Evolutionary conservation across 495 filamentous ascomycete genomes (phyloP).

Genomic region (Penicillium ucsense): DNA sequence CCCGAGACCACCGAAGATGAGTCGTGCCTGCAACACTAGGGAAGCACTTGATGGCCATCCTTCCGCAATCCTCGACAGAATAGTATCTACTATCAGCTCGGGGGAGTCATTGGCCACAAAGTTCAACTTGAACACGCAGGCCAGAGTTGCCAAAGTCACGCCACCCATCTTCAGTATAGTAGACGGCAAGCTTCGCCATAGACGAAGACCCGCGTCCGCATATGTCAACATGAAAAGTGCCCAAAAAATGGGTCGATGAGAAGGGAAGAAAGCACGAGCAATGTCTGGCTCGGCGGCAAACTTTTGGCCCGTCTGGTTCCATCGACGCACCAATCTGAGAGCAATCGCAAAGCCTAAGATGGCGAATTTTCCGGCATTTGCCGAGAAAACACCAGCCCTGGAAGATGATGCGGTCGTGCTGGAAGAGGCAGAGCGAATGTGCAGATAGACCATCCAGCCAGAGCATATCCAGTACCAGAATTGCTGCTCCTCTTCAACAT

Average conservation of each 20-base stretch:
- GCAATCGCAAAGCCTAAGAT: constrained; percentile 22
- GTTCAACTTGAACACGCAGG: constrained; percentile 72
- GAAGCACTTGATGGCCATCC: constrained; percentile 43
- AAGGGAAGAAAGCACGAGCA: constrained; percentile 53
- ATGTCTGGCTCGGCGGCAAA: constrained; percentile 83
- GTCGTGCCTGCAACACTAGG: constrained; percentile 30
- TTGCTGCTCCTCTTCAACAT: constrained; percentile 95
- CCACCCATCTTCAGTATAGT: constrained; percentile 15
- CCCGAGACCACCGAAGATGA: constrained; percentile 39
- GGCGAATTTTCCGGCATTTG: constrained; percentile 4
- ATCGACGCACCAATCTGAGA: constrained; percentile 59
- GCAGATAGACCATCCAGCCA: constrained; percentile 62
- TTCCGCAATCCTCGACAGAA: constrained; percentile 33
- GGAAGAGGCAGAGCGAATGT: constrained; percentile 36
- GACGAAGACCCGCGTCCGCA: constrained; percentile 29
- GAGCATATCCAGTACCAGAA: constrained; percentile 93
- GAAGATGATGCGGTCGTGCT: background rate
- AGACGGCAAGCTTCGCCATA: constrained; percentile 23
- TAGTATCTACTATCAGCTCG: constrained; percentile 57
- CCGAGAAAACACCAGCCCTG: background rate
- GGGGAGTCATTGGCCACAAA: constrained; percentile 80
- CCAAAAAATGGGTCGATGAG: constrained; percentile 61
- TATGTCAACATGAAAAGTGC: constrained; percentile 63
- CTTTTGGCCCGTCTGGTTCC: constrained; percentile 98
- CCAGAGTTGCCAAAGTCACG: constrained; percentile 32